Evolutionary conservation across 164 flowering plant genomes (phyloP), one percentile per base, ranked within the genome.

Genomic region (Umbellularia californica): DNA sequence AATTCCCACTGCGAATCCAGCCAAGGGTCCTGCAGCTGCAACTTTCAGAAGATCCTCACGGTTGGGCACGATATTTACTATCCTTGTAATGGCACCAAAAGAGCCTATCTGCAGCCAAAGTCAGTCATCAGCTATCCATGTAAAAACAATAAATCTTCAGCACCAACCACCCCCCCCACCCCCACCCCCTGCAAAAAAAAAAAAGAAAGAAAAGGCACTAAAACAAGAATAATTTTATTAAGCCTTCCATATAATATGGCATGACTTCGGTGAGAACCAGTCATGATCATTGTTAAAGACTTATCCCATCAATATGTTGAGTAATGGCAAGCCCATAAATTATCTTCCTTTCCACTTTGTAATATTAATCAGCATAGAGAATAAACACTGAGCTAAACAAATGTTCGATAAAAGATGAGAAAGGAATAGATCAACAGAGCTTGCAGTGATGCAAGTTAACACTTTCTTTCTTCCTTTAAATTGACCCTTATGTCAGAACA

Each of bases 61-160:
- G 75, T 87, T 95, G 27, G 89, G 76, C 27, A 95, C 97, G 60
- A 93, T 93, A 75, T 88, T 95, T 35, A 79, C 51, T 50, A 93
- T 93, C 85, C 99, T 90, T 68, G 98, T 95, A 68, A 95, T 95
- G 70, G 93, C 87, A 85, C 99, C 98, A 87, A 88, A 95, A 72
- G 94, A 95, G 83, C 99, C 98, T 86, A 93, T 93, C 99, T 95
- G 99, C 91, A 89, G 84, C 74, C 86, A 85, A 84, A 76, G 69
- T 64, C 81, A 70, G 74, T 70, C 81, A 84, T 87, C 76, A 86
- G 76, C 50, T 78, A 64, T 50, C 63, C 52, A 51, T 11, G 50
- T 50, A 30, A 58, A 71, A 19, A n/a, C 24, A 30, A 28, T 30
- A 15, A 60, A 60, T 27, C 35, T 27, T 66, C 28, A 19, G n/a